Percentiles rank a stretch among this genome's conserved stretches.
Conservation (phyloP, 2,329 filamentous ascomycete species). For the Phaeomoniella chlamydospora region DNA sequence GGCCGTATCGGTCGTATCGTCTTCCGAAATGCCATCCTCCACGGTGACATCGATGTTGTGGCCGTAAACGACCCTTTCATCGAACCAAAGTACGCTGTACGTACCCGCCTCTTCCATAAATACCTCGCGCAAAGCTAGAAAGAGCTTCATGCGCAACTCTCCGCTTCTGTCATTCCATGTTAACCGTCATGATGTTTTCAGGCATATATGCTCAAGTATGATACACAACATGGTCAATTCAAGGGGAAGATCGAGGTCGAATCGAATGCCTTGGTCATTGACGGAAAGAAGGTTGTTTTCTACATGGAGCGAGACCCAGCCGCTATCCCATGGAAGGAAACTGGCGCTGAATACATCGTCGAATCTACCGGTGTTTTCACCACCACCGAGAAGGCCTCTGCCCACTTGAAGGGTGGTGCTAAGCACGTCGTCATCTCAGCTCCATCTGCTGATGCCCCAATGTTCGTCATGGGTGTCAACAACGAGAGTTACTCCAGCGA, state of each 20-base stretch:
- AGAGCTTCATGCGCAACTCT: background rate
- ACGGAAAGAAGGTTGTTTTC: slow-evolving; percentile 92
- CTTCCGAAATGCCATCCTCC: slow-evolving; percentile 94
- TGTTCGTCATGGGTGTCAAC: slow-evolving; percentile 99
- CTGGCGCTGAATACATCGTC: slow-evolving; percentile 83
- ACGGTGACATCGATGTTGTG: slow-evolving; percentile 78
- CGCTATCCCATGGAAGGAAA: slow-evolving; percentile 77
- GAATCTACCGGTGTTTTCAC: slow-evolving; percentile 99
- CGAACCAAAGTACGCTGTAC: slow-evolving; percentile 90
- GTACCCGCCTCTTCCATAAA: slow-evolving; percentile 24
- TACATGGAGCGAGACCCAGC: slow-evolving; percentile 84
- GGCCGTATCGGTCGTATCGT: slow-evolving; percentile 98
- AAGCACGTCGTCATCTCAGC: slow-evolving; percentile 80
- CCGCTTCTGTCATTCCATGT: slow-evolving; percentile 1
- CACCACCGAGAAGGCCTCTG: slow-evolving; percentile 88
- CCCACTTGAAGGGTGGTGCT: slow-evolving; percentile 89
- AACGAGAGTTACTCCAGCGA: slow-evolving; percentile 82
- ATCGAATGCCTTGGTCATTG: slow-evolving; percentile 63
- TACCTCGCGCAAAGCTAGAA: background rate
- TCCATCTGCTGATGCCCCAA: slow-evolving; percentile 64
- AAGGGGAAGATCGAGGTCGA: slow-evolving; percentile 74
- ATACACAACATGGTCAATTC: slow-evolving; percentile 93
- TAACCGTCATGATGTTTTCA: slow-evolving; percentile 20
- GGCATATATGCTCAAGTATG: slow-evolving; percentile 99
- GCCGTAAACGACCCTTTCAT: slow-evolving; percentile 99